Evolutionary conservation across 2,329 filamentous ascomycete species (phyloP), one percentile per base, ranked within the genome.

Genomic region (Penicillium sp.): DNA sequence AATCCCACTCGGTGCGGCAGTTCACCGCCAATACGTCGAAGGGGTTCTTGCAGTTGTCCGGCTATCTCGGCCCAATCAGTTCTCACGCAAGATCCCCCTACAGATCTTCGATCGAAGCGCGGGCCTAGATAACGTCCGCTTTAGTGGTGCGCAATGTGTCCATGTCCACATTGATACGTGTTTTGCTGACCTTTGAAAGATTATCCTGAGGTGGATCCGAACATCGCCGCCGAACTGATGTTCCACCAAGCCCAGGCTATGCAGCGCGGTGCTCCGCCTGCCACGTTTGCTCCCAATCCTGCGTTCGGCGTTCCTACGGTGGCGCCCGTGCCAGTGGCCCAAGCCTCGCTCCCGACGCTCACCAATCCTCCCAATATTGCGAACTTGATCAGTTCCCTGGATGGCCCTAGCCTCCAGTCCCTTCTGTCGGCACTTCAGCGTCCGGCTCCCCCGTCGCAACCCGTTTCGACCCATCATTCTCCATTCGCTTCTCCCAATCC

Each of bases 31-130:
- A 60, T 86, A 94, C 25, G 71, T 90, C 8, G 90, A 97, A 64
- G 91, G 93, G 13, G 91, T 96, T 1, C 78, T 87, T 36, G 91
- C 86, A 7, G 86, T 96, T 10, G 81, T 87, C 4, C 84, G 88
- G 54, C 76, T 97, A 10, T 82, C 86, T 45, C 73, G 80, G 35
- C 73, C 75, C 31, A 79, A 87, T 15, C 84, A 94, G 57, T 73
- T 75, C 21, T 77, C 77, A 2, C 81, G 82, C 49, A 89, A 84
- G 59, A 84, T 97, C 35, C 80, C 86, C 0, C 71, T 96, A 3
- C 87, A 91, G 54, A 79, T 94, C 4, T 96, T 96, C 58, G 86
- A 94, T 65, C 83, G 89, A 17, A 84, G 80, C 27, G 77, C 74
- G 7, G 87, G 86, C n/a, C 73, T 74, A 13, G 79, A 79, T 54